Base-by-base conservation (phyloP, 371 early-diverging fungal genomes). In the Mortierella sp. region DNA sequence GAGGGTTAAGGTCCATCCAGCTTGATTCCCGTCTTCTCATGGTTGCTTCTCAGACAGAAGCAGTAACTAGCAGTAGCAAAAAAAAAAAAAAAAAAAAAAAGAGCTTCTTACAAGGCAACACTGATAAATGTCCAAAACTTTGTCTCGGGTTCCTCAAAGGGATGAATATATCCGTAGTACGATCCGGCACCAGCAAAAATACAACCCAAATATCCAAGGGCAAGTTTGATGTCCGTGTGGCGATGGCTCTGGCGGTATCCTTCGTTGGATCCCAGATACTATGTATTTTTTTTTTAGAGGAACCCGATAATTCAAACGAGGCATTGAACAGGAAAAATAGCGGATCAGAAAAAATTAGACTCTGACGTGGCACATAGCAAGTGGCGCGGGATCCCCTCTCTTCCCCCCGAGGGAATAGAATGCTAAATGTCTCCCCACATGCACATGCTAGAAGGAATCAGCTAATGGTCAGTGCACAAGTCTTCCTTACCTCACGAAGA, bases 241-340 rank as follows among this genome's bases (percentile, higher is more conserved):
- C 37, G 64, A 66, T 79, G 79, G 52, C 73, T 79, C 79, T 79
- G 79, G 23, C 56, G 60, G 69, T 68, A 77, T n/a, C 73, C 72
- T 14, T 59, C 72, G 43, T 68, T 72, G 23, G 68, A 46, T 55
- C 69, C 79, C 26, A 77, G 69, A 55, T 68, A 77, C 79, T 77
- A 51, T 46, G 12, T 48, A 19, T 37, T 26, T 23, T 25, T 37
- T 29, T 37, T 23, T 52, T 57, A 23, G 9, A 52, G 29, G 18
- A 26, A n/a, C n/a, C n/a, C n/a, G n/a, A n/a, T n/a, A n/a, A n/a
- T n/a, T n/a, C n/a, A n/a, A n/a, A n/a, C n/a, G n/a, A n/a, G n/a
- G n/a, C n/a, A n/a, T n/a, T n/a, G n/a, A n/a, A n/a, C n/a, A n/a
- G n/a, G n/a, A n/a, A n/a, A n/a, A 53, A 62, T 57, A 70, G 18